Conservation (phyloP, 2,329 filamentous ascomycete genomes). For the Karstenula rhodostoma region DNA sequence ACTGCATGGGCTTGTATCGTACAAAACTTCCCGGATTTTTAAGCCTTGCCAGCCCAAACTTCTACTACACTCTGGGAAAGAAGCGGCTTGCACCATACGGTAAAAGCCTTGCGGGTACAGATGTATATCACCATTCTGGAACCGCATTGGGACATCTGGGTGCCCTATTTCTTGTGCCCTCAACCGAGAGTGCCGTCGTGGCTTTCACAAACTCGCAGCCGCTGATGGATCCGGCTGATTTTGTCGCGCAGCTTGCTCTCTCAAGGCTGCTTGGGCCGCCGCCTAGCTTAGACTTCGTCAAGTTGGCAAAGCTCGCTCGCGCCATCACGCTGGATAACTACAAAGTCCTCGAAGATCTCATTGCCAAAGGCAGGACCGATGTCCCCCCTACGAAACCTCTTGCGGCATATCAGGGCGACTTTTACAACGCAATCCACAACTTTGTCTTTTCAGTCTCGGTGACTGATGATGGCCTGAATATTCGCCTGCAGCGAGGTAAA, state of each 20-base stretch:
- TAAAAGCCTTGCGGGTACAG: conserved; percentile 1
- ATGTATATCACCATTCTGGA: conserved; percentile 17
- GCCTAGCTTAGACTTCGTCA: conserved; percentile 9
- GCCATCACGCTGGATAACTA: conserved; percentile 12
- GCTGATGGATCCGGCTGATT: conserved; percentile 18
- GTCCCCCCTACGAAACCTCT: conserved; percentile 15
- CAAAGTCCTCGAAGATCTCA: conserved; percentile 1
- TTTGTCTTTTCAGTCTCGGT: conserved; percentile 14
- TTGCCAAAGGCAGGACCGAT: conserved; percentile 12
- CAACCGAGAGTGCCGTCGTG: conserved; percentile 17
- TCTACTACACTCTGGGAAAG: conserved; percentile 14
- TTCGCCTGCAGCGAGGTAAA: conserved; percentile 11
- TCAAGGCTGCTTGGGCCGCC: conserved; percentile 13
- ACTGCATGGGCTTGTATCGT: conserved; percentile 18
- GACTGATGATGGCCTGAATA: conserved; percentile 8
- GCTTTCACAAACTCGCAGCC: conserved; percentile 17
- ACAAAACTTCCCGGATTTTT: conserved; percentile 14
- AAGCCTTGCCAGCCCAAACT: conserved; percentile 17
- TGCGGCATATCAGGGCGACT: conserved; percentile 15
- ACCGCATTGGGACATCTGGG: conserved; percentile 7
- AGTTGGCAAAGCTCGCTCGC: conserved; percentile 11
- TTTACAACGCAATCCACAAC: conserved; percentile 20
- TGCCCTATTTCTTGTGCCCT: conserved; percentile 15
- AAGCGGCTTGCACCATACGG: conserved; percentile 12
- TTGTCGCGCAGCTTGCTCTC: conserved; percentile 16